phyloP scores from a whole-genome alignment of 768 basidiomycete species.

The Agaricus bisporus region DNA sequence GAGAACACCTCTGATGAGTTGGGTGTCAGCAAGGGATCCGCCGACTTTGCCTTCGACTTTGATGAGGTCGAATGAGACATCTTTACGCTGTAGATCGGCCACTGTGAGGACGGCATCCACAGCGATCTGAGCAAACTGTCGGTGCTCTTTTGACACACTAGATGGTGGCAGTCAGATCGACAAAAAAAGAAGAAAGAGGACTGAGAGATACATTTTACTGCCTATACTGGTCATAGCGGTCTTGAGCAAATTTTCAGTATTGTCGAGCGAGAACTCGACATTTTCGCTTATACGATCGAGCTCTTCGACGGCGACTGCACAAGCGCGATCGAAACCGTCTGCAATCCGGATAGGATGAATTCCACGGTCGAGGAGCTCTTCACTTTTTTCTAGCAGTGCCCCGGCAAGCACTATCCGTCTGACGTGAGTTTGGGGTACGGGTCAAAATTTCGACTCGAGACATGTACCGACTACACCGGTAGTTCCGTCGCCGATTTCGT shows the following conservation, averaged over 20 bases:
- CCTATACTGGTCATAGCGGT: conserved; percentile 95
- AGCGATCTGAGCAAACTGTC: conserved; percentile 95
- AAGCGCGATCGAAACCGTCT: conserved; percentile 96
- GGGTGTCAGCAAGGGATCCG: conserved; percentile 91
- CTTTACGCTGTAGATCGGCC: conserved; percentile 89
- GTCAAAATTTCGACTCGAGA: background rate
- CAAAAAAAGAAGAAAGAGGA: no score
- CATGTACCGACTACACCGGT: conserved; percentile 96
- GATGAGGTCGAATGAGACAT: conserved; percentile 97
- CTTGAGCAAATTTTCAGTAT: conserved; percentile 87
- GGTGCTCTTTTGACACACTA: conserved; percentile 95
- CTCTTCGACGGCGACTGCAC: conserved; percentile 82
- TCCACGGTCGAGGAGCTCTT: conserved; percentile 95
- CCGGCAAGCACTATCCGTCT: conserved; percentile 80
- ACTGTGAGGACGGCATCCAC: conserved; percentile 95
- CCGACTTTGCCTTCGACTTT: conserved; percentile 99
- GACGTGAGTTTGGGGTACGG: conserved; percentile 2
- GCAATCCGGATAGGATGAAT: conserved; percentile 99
- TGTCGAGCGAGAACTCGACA: conserved; percentile 75
- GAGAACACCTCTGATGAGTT: conserved; percentile 93
- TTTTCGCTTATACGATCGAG: conserved; percentile 88
- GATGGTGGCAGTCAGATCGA: conserved; percentile 3
- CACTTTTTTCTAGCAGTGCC: conserved; percentile 90
- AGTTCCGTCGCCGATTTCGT: conserved; percentile 99
- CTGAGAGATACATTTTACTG: conserved; percentile 78